Percentiles rank a stretch among this genome's conserved stretches.
Conservation (phyloP, 306 rosid species). For the Delonix regia region DNA sequence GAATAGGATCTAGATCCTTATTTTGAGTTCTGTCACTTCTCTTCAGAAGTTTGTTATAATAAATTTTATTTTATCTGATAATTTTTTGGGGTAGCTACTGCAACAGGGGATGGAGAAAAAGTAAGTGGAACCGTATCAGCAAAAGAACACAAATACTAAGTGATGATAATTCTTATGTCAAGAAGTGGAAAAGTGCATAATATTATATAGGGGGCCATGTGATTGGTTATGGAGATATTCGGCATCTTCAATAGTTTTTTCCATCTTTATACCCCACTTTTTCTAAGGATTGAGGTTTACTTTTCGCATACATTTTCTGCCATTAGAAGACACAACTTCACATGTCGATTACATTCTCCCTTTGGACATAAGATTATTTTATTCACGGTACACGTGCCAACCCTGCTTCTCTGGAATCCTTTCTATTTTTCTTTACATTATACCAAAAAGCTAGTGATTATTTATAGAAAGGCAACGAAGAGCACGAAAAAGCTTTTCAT, state of each 20-base stretch:
- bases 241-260: background rate
- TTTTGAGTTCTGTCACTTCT: background rate
- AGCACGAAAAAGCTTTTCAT: background rate
- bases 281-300: background rate
- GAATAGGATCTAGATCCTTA: slow-evolving; percentile 8
- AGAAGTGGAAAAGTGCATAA: background rate
- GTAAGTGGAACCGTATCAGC: background rate
- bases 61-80: background rate
- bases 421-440: background rate
- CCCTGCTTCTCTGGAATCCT: slow-evolving; percentile 5
- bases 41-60: background rate
- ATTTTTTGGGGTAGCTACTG: background rate
- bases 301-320: background rate
- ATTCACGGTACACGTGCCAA: background rate
- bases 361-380: background rate
- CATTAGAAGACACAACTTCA: background rate
- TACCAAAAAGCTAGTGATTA: background rate
- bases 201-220: background rate
- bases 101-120: background rate
- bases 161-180: slow-evolving; percentile 2
- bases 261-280: background rate
- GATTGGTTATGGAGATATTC: background rate
- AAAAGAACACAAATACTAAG: background rate
- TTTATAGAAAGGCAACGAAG: background rate
- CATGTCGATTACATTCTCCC: background rate